A percentile compares a stretch with the other conserved stretches of the same genome.
phyloP scores from a whole-genome alignment of 2,329 filamentous ascomycete species.

The Xylariaceae sp. region DNA sequence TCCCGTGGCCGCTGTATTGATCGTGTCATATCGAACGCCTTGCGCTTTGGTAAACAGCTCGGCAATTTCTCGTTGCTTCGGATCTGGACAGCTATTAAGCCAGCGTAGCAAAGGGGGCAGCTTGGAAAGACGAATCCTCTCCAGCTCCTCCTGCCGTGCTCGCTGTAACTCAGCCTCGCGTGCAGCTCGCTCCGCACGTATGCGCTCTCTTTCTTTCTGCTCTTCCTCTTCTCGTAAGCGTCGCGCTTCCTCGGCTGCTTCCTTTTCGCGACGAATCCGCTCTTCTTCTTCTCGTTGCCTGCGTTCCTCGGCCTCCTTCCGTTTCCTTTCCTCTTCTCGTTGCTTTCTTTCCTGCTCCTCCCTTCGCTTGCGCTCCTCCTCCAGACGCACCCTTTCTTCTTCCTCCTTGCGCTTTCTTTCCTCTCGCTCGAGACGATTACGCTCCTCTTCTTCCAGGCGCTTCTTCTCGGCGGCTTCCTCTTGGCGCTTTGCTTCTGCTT shows the following conservation, averaged over 20 bases:
- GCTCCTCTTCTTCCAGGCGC: constrained; percentile 40
- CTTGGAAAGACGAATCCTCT: constrained; percentile 57
- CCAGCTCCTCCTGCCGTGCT: constrained; percentile 58
- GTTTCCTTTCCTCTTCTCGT: constrained; percentile 39
- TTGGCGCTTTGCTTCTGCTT: constrained; percentile 35
- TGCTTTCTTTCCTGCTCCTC: constrained; percentile 26
- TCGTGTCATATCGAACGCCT: constrained; percentile 67
- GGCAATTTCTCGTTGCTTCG: constrained; percentile 54
- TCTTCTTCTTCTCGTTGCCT: constrained; percentile 44
- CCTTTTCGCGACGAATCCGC: constrained; percentile 31
- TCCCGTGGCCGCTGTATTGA: constrained; percentile 55
- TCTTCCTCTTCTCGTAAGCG: constrained; percentile 54
- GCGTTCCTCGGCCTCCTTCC: constrained; percentile 42
- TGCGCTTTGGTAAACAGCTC: constrained; percentile 59
- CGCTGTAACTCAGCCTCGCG: constrained; percentile 53
- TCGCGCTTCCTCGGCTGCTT: constrained; percentile 40
- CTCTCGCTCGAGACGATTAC: constrained; percentile 28
- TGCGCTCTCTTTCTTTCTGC: constrained; percentile 52
- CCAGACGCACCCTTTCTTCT: constrained; percentile 31
- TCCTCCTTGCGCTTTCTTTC: constrained; percentile 32
- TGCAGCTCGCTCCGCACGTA: constrained; percentile 52
- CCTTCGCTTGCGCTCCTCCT: constrained; percentile 34
- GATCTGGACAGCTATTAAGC: constrained; percentile 57
- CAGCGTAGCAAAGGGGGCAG: constrained; percentile 64
- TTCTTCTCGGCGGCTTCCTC: constrained; percentile 38